Evolutionary conservation across 2,329 filamentous ascomycete genomes (phyloP).

Genomic region (Calonectria hawksworthii): DNA sequence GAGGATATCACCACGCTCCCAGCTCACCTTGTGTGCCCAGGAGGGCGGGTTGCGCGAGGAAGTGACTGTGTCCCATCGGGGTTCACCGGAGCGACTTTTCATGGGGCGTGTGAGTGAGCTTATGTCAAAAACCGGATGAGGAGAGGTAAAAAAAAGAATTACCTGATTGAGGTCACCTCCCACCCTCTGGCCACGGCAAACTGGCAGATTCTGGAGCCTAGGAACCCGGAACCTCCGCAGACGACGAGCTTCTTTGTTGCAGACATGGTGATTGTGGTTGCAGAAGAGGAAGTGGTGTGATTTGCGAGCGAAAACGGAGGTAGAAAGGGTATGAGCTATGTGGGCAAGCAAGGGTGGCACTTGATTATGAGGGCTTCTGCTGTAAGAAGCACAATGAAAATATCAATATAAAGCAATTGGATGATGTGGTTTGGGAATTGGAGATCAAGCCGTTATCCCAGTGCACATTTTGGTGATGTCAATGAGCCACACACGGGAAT

Average conservation of each 20-base stretch:
- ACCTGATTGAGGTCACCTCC: conserved; percentile 95
- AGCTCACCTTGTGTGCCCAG: conserved; percentile 87
- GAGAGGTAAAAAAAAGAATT: conserved; percentile 42
- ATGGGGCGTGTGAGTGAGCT: conserved; percentile 43
- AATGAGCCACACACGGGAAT: conserved; percentile 34
- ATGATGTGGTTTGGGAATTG: conserved; percentile 29
- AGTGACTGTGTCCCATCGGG: conserved; percentile 86
- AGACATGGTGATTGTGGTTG: conserved; percentile 58
- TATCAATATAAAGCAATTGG: neutral
- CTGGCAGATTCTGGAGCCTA: conserved; percentile 92
- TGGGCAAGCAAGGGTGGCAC: neutral
- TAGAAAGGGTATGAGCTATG: neutral
- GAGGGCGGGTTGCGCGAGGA: conserved; percentile 77
- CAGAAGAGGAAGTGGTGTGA: conserved; percentile 39
- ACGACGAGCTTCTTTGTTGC: conserved; percentile 86
- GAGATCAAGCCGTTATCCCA: conserved; percentile 12
- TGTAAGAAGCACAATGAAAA: neutral
- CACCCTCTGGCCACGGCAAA: conserved; percentile 87
- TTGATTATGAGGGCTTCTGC: neutral
- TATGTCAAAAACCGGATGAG: neutral
- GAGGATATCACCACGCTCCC: conserved; percentile 91
- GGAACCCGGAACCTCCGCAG: conserved; percentile 93
- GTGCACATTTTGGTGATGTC: conserved; percentile 15
- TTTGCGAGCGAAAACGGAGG: conserved; percentile 29
- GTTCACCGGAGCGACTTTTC: conserved; percentile 87